A percentile compares a stretch with the other conserved stretches of the same genome.
These are phyloP conservation scores for Cladosporium sp. DNA, from an alignment of 2,329 filamentous ascomycete species.

Conservation along the genomic window DNA sequence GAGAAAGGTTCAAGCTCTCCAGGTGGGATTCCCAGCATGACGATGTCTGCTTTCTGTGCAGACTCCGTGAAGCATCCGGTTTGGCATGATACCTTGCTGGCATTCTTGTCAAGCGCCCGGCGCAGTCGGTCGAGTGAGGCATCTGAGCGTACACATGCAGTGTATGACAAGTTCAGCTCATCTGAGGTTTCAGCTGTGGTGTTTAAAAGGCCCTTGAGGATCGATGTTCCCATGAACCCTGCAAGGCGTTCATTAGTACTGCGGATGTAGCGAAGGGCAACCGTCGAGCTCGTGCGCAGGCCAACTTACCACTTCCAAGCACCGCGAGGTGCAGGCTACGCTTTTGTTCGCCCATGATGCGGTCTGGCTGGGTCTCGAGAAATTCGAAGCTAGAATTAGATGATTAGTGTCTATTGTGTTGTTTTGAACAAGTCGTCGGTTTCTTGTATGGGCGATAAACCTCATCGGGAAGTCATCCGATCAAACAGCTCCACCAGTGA, in stretches of 20 bases:
- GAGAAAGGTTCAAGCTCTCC: constrained; percentile 15
- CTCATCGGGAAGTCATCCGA: too few species aligned
- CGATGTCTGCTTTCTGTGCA: constrained; percentile 15
- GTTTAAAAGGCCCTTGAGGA: constrained; percentile 17
- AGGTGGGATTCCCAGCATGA: constrained; percentile 21
- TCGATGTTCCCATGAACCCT: constrained; percentile 24
- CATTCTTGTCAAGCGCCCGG: constrained; percentile 6
- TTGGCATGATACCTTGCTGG: constrained; percentile 10
- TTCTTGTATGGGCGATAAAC: too few species aligned
- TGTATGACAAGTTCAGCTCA: constrained; percentile 11
- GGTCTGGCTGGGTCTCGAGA: too few species aligned
- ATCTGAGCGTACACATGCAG: constrained; percentile 15
- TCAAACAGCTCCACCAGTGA: too few species aligned
- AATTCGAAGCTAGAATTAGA: too few species aligned
- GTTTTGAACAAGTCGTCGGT: too few species aligned
- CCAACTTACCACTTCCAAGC: constrained; percentile 5
- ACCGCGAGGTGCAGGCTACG: neutral
- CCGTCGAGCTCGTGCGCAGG: neutral
- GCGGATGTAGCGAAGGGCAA: neutral
- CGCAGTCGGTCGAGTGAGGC: constrained; percentile 14
- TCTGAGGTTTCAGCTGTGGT: neutral
- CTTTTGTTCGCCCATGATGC: neutral
- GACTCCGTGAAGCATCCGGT: constrained; percentile 12
- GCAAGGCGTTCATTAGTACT: neutral
- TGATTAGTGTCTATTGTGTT: too few species aligned